These are phyloP conservation scores for Eimeria brunetti DNA, from an alignment of 169 alveolate species.

Conservation along the genomic window DNA sequence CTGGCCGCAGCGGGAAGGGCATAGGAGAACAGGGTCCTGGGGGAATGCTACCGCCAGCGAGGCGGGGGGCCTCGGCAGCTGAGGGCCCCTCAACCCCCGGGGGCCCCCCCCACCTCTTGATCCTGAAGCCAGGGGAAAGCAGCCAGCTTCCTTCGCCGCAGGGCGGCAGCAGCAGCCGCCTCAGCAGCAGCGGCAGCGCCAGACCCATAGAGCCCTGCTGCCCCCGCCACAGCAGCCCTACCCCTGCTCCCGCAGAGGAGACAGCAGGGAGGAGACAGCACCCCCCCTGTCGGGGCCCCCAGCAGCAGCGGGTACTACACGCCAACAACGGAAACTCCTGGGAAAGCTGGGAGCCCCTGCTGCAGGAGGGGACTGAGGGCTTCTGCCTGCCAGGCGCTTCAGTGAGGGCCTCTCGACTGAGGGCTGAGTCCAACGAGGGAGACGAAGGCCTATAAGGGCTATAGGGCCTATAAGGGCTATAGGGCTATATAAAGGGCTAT, in stretches of 20 bases:
- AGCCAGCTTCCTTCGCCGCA: neutral
- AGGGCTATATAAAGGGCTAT: no score
- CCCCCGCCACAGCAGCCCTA: neutral
- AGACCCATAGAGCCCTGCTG: neutral
- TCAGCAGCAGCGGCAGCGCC: neutral
- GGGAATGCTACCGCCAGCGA: neutral
- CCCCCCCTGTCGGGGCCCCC: neutral
- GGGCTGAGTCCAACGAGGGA: neutral
- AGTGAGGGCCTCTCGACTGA: neutral
- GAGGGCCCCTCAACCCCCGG: neutral
- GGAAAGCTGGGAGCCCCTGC: slow-evolving; percentile 17
- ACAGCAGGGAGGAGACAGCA: neutral
- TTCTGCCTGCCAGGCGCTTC: neutral
- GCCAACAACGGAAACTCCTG: slow-evolving; percentile 3
- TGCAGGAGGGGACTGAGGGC: neutral
- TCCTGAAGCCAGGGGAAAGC: neutral
- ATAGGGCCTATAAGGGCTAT: no score
- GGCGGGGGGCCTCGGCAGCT: neutral
- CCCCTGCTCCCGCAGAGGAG: neutral
- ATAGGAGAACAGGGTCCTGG: neutral
- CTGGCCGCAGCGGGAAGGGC: neutral
- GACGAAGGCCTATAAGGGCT: neutral
- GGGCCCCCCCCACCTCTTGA: neutral
- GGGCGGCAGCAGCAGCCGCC: neutral
- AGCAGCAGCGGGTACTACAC: neutral